Evolutionary conservation across 164 flowering plant species (phyloP).

Genomic region (Litsea cubeba): DNA sequence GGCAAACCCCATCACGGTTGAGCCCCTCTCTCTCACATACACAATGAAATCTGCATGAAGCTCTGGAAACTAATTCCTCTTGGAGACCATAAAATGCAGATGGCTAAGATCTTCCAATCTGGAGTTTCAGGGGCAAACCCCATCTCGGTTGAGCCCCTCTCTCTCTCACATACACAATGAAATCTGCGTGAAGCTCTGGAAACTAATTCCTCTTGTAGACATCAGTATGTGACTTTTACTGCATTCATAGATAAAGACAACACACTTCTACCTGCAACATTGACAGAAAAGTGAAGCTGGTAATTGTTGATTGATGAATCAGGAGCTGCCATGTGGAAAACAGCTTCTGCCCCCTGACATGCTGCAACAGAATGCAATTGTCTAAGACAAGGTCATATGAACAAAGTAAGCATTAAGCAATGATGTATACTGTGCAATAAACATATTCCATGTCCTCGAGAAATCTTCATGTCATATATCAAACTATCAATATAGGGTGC

Average conservation of each 20-base stretch:
- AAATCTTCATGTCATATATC: too few relatives aligned
- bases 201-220: background rate
- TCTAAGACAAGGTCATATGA: background rate
- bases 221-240: background rate
- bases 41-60: background rate
- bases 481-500: too few relatives aligned
- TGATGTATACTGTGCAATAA: background rate
- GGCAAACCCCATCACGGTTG: background rate
- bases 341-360: conserved; percentile 70
- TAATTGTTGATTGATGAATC: conserved; percentile 88
- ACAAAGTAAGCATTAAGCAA: too few relatives aligned
- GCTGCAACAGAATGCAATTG: conserved; percentile 37
- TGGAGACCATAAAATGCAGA: background rate
- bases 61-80: background rate
- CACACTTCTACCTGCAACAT: conserved; percentile 63
- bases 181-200: background rate
- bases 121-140: background rate
- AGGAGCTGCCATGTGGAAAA: conserved; percentile 99
- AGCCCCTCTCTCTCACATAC: background rate
- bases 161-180: background rate
- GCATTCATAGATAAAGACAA: background rate
- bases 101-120: background rate
- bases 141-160: background rate
- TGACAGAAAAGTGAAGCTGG: conserved; percentile 85
- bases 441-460: background rate